Evolutionary conservation across 2,329 filamentous ascomycete species (phyloP), one percentile per base, ranked within the genome.

Genomic region (Aspergillaceae sp.): DNA sequence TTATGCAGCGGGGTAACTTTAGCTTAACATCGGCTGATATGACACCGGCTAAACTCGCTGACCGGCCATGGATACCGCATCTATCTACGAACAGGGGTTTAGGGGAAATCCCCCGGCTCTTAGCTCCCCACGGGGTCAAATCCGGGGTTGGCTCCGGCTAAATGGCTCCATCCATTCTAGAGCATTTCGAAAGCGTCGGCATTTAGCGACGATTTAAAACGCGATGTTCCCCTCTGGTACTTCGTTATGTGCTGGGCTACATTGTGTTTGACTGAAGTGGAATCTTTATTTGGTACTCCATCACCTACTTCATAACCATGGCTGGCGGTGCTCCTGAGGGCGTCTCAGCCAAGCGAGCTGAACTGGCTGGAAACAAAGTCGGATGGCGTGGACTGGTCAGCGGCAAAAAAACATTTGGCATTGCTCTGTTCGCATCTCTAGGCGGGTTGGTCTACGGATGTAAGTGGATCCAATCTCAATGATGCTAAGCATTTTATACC

Each of bases 371-470:
- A 34, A 61, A 63, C 11, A 48, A 40, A 40, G 49, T 52, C 2
- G 50, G 63, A 69, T 54, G 75, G 75, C 26, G 69, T 71, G 75
- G 75, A 7, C 57, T 80, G 36, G 34, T 78, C 33, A 71, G 71
- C 53, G 79, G 78, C 56, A 60, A 70, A 48, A 76, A 73, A 51
- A 76, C 78, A 27, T 76, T 76, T 48, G 69, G 71, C 7, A 78
- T 79, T 55, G 74, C 75, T 7, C 68, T 74, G 44, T 79, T 79
- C 48, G 71, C 72, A 4, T 75, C 70, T 49, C 60, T 78, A 30
- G 74, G 74, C 55, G 75, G 75, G 44, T 60, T 77, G 19, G 67
- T 77, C 29, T 80, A 86, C 61, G 83, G 85, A 19, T 88, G 61
- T 63, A 49, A 41, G 60, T 56, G 4, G 4, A 29, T 1, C 10